Evolutionary conservation across 1,284 basidiomycete species (phyloP).

Genomic region (Cryptococcus sp.): DNA sequence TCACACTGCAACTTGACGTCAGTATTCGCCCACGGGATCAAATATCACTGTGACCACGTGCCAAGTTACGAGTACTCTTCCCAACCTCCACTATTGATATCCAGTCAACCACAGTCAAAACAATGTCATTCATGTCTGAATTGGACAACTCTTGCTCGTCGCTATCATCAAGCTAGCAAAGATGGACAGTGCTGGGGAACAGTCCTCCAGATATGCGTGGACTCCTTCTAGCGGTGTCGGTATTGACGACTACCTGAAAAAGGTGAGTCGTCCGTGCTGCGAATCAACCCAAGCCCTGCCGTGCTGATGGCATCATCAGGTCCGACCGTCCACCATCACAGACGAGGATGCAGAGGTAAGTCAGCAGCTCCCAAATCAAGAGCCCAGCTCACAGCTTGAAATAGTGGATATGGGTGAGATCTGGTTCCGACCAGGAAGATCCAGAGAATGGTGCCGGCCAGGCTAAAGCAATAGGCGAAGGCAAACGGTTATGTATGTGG

Average conservation of each 20-base stretch:
- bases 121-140: background rate
- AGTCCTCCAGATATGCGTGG: conserved; percentile 25
- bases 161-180: background rate
- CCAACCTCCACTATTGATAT: conserved; percentile 6
- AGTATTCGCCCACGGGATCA: too few species aligned
- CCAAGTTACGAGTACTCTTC: too few species aligned
- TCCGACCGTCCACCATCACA: conserved; percentile 26
- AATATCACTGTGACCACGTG: too few species aligned
- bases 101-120: conserved; percentile 5
- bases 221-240: conserved; percentile 6
- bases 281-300: background rate
- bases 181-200: background rate
- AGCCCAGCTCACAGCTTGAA: background rate
- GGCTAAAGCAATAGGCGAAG: conserved; percentile 18
- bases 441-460: conserved; percentile 17
- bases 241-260: conserved; percentile 33
- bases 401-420: conserved; percentile 2
- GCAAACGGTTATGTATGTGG: conserved; percentile 20
- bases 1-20: background rate
- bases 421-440: conserved; percentile 7
- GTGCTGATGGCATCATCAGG: conserved; percentile 16
- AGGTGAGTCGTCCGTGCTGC: conserved; percentile 19
- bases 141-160: background rate
- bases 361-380: background rate
- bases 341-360: conserved; percentile 14